phyloP scores from a whole-genome alignment of 805 yeast genomes.

The Kodamaea sagamina region DNA sequence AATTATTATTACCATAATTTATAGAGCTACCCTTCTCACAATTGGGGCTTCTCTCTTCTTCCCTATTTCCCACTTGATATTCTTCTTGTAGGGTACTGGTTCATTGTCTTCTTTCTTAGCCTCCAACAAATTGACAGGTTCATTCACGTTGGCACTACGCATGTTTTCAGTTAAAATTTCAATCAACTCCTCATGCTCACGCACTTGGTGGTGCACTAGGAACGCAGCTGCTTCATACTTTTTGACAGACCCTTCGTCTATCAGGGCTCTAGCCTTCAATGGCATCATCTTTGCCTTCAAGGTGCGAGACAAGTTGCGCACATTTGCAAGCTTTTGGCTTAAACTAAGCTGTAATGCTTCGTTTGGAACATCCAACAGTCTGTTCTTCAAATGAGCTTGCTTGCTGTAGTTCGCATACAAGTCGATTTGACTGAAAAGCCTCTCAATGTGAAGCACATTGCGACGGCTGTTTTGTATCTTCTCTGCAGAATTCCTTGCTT shows the following conservation, averaged over 20 bases:
- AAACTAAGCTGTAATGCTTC: slow-evolving; percentile 27
- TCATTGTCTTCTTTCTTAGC: background rate
- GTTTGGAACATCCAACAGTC: slow-evolving; percentile 35
- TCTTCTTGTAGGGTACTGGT: slow-evolving; percentile 1
- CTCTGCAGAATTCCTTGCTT: slow-evolving; percentile 13
- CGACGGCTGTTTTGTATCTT: slow-evolving; percentile 19
- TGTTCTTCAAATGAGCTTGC: slow-evolving; percentile 17
- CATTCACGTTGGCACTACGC: background rate
- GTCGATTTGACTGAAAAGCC: slow-evolving; percentile 29
- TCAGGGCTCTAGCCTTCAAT: slow-evolving; percentile 28
- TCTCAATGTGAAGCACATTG: slow-evolving; percentile 25
- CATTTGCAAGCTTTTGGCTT: slow-evolving; percentile 27
- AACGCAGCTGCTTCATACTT: slow-evolving; percentile 32
- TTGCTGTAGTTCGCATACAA: slow-evolving; percentile 17
- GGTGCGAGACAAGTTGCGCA: slow-evolving; percentile 26
- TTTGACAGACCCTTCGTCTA: slow-evolving; percentile 20
- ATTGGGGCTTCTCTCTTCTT: background rate
- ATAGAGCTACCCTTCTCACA: background rate
- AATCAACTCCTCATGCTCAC: slow-evolving; percentile 16
- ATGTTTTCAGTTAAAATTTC: slow-evolving; percentile 15
- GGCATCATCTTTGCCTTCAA: slow-evolving; percentile 32
- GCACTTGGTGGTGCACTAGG: slow-evolving; percentile 26
- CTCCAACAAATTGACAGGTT: background rate
- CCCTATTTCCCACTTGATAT: slow-evolving; percentile 7
- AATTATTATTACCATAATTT: background rate